phyloP scores from a whole-genome alignment of 768 basidiomycete species.

The Agaricus bisporus region DNA sequence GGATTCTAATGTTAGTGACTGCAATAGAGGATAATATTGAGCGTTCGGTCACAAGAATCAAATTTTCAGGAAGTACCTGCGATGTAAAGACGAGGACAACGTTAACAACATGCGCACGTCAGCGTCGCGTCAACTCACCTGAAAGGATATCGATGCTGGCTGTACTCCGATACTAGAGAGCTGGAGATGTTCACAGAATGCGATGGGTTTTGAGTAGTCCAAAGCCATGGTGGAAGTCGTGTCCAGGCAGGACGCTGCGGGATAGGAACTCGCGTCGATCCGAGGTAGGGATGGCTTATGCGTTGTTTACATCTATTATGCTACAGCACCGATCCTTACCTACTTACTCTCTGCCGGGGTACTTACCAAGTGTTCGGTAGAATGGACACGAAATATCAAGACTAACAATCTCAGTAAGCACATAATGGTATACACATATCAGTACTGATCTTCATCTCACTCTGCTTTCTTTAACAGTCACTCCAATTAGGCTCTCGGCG shows the following conservation, averaged over 20 bases:
- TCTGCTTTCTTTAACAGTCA: no score
- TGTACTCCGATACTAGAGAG: conserved; percentile 95
- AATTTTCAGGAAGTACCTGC: conserved; percentile 21
- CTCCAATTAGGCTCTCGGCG: no score
- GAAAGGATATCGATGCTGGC: conserved; percentile 95
- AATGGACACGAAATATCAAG: no score
- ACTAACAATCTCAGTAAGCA: background rate
- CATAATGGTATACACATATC: no score
- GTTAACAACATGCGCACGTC: conserved; percentile 27
- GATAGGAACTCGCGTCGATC: conserved; percentile 1
- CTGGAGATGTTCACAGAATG: conserved; percentile 88
- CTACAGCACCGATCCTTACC: background rate
- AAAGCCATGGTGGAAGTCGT: conserved; percentile 30
- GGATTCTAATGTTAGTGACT: conserved; percentile 94
- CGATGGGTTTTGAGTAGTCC: conserved; percentile 69
- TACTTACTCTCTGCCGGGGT: background rate
- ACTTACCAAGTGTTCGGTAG: no score
- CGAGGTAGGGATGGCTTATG: conserved; percentile 5
- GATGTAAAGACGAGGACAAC: conserved; percentile 11
- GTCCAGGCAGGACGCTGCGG: conserved; percentile 10
- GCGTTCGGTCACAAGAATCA: background rate
- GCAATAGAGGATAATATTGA: conserved; percentile 4
- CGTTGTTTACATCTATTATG: conserved; percentile 6
- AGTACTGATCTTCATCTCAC: no score
- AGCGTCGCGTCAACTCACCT: conserved; percentile 53